Evolutionary conservation across 2,329 filamentous ascomycete species (phyloP).

Genomic region (Aspergillus versicolor): DNA sequence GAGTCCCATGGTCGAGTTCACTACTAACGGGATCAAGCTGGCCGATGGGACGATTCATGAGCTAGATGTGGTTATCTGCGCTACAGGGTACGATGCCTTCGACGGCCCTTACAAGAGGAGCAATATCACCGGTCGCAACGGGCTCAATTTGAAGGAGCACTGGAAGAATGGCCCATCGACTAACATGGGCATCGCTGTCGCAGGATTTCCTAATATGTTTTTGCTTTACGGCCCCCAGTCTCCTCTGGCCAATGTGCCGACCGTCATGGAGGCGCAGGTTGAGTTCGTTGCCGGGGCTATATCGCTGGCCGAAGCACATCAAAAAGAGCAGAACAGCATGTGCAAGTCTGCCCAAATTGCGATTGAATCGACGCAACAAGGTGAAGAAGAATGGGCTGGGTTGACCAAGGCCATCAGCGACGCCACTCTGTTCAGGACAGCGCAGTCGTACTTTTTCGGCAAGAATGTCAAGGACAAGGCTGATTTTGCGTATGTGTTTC

Average conservation of each 20-base stretch:
- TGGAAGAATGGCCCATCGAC: constrained; percentile 28
- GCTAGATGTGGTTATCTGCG: constrained; percentile 27
- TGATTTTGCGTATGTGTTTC: background rate
- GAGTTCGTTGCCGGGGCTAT: background rate
- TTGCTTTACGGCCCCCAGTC: constrained; percentile 40
- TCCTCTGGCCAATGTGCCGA: constrained; percentile 35
- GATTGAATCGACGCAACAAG: constrained; percentile 10
- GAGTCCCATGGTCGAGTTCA: constrained; percentile 24
- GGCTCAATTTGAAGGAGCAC: background rate
- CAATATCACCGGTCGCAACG: constrained; percentile 29
- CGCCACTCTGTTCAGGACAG: background rate
- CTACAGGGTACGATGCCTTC: constrained; percentile 33
- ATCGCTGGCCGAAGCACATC: background rate
- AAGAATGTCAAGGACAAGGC: background rate
- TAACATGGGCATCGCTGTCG: background rate
- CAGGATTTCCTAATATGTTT: constrained; percentile 48
- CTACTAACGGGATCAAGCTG: constrained; percentile 36
- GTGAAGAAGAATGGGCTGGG: background rate
- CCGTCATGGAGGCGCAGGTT: constrained; percentile 31
- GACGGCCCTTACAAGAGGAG: constrained; percentile 37
- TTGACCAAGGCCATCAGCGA: background rate
- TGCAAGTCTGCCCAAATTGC: background rate
- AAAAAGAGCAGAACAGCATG: background rate
- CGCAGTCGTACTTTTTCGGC: background rate
- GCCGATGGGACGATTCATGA: constrained; percentile 32